Evolutionary conservation across 1,284 basidiomycete genomes (phyloP).

Genomic region (Rhodotorula sp.): DNA sequence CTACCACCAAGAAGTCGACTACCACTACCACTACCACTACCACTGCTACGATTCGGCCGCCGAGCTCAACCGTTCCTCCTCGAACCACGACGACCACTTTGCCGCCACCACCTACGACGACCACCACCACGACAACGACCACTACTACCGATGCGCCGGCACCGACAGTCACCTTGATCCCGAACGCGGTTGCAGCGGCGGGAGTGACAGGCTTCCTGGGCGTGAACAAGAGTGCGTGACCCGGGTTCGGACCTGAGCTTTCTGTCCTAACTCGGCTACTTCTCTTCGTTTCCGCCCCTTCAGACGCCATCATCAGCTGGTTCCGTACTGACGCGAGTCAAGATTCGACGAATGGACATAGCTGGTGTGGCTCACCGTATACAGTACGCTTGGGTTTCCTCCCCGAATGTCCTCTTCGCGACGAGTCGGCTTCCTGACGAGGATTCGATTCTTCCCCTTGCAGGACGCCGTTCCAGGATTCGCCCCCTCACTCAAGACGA

Average conservation of each 20-base stretch:
- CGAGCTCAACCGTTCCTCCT: neutral
- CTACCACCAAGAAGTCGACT: neutral
- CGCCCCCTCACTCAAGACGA: constrained; percentile 35
- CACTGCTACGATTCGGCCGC: neutral
- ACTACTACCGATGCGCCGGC: neutral
- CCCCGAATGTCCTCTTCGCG: neutral
- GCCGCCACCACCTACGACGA: neutral
- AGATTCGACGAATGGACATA: constrained; percentile 37
- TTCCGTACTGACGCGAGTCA: constrained; percentile 18
- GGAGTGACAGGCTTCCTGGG: constrained; percentile 19
- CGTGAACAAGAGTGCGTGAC: constrained; percentile 5
- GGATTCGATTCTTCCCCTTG: no score
- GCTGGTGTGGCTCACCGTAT: constrained; percentile 22
- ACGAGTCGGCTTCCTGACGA: neutral
- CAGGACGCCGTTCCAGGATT: constrained; percentile 27
- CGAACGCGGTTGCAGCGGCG: neutral
- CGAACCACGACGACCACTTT: neutral
- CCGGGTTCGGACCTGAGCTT: neutral
- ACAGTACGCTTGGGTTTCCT: neutral
- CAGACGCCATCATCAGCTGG: constrained; percentile 23
- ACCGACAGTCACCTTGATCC: neutral
- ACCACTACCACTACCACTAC: neutral
- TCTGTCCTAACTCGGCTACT: no score
- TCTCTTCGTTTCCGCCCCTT: neutral
- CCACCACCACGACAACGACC: neutral